Evolutionary conservation across 2,329 filamentous ascomycete species (phyloP).

Genomic region (Sordariomycetes sp.): DNA sequence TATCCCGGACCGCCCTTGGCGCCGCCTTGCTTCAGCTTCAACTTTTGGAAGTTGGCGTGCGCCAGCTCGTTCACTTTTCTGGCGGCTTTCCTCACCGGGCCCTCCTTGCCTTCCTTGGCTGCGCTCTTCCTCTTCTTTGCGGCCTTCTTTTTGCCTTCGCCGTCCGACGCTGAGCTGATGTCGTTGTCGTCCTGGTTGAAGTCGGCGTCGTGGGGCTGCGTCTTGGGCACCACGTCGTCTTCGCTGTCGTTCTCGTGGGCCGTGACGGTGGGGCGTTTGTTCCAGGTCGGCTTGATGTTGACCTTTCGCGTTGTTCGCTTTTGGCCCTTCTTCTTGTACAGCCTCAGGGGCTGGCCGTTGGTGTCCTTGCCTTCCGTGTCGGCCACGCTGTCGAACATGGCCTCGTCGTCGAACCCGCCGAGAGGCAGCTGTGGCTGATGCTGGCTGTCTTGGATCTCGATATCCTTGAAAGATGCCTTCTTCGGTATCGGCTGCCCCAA

Average conservation of each 20-base stretch:
- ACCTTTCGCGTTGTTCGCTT: constrained; percentile 66
- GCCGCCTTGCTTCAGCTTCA: constrained; percentile 54
- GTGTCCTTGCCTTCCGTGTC: constrained; percentile 43
- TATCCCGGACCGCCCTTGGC: constrained; percentile 51
- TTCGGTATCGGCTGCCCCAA: constrained; percentile 12
- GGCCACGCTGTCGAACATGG: constrained; percentile 42
- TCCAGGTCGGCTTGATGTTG: constrained; percentile 50
- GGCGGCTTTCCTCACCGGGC: constrained; percentile 38
- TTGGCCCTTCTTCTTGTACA: constrained; percentile 76
- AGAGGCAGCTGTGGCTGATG: constrained; percentile 34
- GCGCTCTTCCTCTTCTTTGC: constrained; percentile 16
- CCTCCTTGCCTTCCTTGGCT: constrained; percentile 21
- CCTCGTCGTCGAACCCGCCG: constrained; percentile 57
- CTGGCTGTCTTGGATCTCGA: constrained; percentile 35
- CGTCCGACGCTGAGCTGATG: constrained; percentile 3
- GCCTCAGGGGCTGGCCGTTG: constrained; percentile 49
- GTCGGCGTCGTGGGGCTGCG: constrained; percentile 10
- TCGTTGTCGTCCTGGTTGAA: constrained; percentile 6
- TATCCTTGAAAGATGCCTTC: constrained; percentile 16
- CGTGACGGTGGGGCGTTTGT: constrained; percentile 32
- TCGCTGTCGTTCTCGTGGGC: constrained; percentile 23
- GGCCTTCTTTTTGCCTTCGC: constrained; percentile 10
- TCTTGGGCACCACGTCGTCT: constrained; percentile 22
- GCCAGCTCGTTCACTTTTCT: constrained; percentile 57
- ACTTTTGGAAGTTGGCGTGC: constrained; percentile 56